Evolutionary conservation across 352 stramenopile genomes (phyloP), one percentile per base, ranked within the genome.

Genomic region (Phytophthora rubi): DNA sequence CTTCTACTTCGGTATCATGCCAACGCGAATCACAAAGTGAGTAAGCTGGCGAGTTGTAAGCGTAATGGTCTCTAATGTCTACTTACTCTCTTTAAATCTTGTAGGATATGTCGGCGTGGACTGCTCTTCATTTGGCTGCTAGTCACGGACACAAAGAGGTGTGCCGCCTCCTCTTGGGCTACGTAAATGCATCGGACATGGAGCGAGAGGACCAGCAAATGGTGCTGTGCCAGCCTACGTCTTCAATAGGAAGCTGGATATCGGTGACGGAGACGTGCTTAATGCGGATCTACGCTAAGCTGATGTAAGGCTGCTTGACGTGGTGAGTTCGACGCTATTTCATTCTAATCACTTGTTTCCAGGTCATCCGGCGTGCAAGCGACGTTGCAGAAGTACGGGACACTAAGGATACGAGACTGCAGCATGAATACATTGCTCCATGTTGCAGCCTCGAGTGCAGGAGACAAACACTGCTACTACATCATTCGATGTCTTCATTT

Each of bases 401-500:
- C 77, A 5, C 44, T 88, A 26, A 67, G 77, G 33, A 82, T 88
- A 62, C 73, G 80, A 51, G 80, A 88, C 53, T 84, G 73, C 53
- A 81, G 77, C 13, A 86, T 88, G 80, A 88, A 86, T 39, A 85
- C 77, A 9, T 53, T 88, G 18, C 69, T 88, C n/a, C 80, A 88
- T 65, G 51, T 88, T 53, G 76, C 80, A 9, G 80, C 76, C n/a
- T 63, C 63, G 6, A 76, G 71, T 68, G 71, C 74, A 44, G 70
- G 62, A 16, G 73, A 81, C 39, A 74, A 77, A 4, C 68, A 86
- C 26, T 79, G 73, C 49, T 77, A 79, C 48, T 88, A 86, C 61
- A 73, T 88, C 23, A 74, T 88, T 16, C 71, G 76, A 48, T 82
- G 77, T 10, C 57, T 88, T 18, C 73, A 80, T 44, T 56, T 70